These are phyloP conservation scores for Suillus occidentalis DNA, from an alignment of 768 basidiomycete species.

Conservation along the genomic window DNA sequence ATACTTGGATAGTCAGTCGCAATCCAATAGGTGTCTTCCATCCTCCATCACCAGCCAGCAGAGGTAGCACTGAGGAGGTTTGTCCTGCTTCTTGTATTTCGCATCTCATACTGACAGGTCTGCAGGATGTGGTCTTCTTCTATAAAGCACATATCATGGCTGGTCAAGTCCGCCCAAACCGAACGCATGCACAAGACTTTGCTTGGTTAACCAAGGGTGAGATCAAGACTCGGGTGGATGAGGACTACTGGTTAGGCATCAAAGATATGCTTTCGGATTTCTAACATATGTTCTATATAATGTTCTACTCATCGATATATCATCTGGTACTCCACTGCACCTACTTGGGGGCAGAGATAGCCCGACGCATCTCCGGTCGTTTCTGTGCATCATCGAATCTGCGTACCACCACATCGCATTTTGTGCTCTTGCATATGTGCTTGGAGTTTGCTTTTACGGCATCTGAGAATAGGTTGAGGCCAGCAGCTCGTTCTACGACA, in stretches of 20 bases:
- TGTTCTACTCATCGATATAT: not conserved
- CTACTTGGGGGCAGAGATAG: constrained; percentile 46
- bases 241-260: constrained; percentile 72
- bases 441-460: constrained; percentile 71
- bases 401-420: constrained; percentile 86
- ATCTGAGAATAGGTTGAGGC: constrained; percentile 84
- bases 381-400: constrained; percentile 91
- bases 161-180: constrained; percentile 70
- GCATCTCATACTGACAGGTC: constrained; percentile 5
- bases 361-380: constrained; percentile 50
- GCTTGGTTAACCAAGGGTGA: constrained; percentile 96
- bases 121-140: constrained; percentile 79
- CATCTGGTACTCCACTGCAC: not conserved
- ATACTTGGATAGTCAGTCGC: constrained; percentile 90
- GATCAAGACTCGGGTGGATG: constrained; percentile 66
- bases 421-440: constrained; percentile 85
- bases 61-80: constrained; percentile 39
- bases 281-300: constrained; percentile 17
- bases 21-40: constrained; percentile 84
- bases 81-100: not conserved
- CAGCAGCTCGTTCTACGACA: constrained; percentile 86
- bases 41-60: constrained; percentile 36
- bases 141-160: constrained; percentile 93
- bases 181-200: constrained; percentile 64
- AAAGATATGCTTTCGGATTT: constrained; percentile 80